Conservation (phyloP, 2,329 filamentous ascomycete species). For the Neonectria faginata region DNA sequence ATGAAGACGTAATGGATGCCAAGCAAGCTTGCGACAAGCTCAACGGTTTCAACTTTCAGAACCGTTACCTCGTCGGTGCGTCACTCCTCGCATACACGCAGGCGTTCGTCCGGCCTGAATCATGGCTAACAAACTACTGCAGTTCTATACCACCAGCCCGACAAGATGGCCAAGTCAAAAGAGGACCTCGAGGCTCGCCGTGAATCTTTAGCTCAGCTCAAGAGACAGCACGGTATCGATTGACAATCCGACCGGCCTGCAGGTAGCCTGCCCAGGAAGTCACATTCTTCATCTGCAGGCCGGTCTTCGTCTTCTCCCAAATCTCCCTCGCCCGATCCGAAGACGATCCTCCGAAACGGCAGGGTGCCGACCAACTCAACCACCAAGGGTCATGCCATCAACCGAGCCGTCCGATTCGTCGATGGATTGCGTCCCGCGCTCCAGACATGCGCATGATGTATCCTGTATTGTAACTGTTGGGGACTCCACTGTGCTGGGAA, state of each 20-base stretch:
- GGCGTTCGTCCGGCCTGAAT: constrained; percentile 13
- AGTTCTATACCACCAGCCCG: constrained; percentile 74
- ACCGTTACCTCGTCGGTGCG: constrained; percentile 97
- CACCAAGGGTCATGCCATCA: constrained; percentile 52
- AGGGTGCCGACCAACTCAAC: constrained; percentile 51
- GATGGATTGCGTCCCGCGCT: constrained; percentile 54
- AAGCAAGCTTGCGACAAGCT: constrained; percentile 99
- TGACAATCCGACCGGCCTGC: constrained; percentile 84
- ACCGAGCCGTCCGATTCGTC: constrained; percentile 57
- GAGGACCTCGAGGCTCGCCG: constrained; percentile 93
- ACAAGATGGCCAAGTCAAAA: constrained; percentile 83
- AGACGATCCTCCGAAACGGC: constrained; percentile 59
- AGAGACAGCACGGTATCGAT: constrained; percentile 98
- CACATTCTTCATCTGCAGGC: constrained; percentile 66
- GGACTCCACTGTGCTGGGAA: constrained; percentile 30
- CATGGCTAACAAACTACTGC: constrained; percentile 31
- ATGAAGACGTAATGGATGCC: constrained; percentile 98
- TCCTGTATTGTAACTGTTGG: constrained; percentile 40
- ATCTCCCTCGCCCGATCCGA: constrained; percentile 55
- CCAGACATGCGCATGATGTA: constrained; percentile 54
- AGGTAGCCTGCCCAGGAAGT: constrained; percentile 60
- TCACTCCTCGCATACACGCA: constrained; percentile 41
- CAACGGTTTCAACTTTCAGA: constrained; percentile 99
- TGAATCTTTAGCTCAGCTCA: constrained; percentile 97
- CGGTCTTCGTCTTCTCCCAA: constrained; percentile 66